A percentile compares a stretch with the other conserved stretches of the same genome.
These are phyloP conservation scores for Cryptosporidium meleagridis DNA, from an alignment of 169 alveolate genomes.

Conservation along the genomic window DNA sequence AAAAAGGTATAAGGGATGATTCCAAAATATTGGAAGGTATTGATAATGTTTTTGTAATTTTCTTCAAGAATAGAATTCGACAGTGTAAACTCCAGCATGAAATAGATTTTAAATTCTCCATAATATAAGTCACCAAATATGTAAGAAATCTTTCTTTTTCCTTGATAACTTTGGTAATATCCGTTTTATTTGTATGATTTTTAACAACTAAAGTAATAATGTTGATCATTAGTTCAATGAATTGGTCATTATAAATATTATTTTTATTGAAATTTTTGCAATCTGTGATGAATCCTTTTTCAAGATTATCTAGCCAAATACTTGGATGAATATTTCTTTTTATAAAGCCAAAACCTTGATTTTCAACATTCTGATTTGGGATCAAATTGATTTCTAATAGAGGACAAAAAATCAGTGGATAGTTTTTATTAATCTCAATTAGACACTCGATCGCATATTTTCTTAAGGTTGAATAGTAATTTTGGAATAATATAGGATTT, in stretches of 20 bases:
- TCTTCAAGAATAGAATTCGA: constrained; percentile 40
- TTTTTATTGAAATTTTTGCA: constrained; percentile 13
- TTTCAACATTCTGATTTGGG: not conserved
- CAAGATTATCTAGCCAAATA: constrained; percentile 63
- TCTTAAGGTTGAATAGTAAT: constrained; percentile 4
- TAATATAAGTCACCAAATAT: constrained; percentile 58
- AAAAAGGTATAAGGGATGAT: constrained; percentile 36
- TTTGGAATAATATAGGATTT: constrained; percentile 1
- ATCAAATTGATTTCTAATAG: constrained; percentile 4
- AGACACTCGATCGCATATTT: constrained; percentile 60
- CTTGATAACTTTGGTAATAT: constrained; percentile 20
- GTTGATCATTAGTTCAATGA: constrained; percentile 28
- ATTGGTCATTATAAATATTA: constrained; percentile 1
- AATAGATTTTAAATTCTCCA: constrained; percentile 37
- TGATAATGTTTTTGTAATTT: constrained; percentile 32
- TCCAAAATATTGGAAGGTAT: constrained; percentile 67
- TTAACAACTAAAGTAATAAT: not conserved
- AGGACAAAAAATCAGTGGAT: constrained; percentile 37
- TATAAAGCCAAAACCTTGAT: not conserved
- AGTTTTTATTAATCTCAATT: constrained; percentile 33
- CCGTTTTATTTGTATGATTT: not conserved
- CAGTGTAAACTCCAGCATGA: constrained; percentile 60
- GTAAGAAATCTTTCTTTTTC: constrained; percentile 52
- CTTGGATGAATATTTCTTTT: constrained; percentile 28
- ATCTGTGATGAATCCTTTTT: constrained; percentile 18